A percentile compares a stretch with the other conserved stretches of the same genome.
These are phyloP conservation scores for Sordariomycetes sp. DNA, from an alignment of 2,329 filamentous ascomycete genomes.

Conservation along the genomic window DNA sequence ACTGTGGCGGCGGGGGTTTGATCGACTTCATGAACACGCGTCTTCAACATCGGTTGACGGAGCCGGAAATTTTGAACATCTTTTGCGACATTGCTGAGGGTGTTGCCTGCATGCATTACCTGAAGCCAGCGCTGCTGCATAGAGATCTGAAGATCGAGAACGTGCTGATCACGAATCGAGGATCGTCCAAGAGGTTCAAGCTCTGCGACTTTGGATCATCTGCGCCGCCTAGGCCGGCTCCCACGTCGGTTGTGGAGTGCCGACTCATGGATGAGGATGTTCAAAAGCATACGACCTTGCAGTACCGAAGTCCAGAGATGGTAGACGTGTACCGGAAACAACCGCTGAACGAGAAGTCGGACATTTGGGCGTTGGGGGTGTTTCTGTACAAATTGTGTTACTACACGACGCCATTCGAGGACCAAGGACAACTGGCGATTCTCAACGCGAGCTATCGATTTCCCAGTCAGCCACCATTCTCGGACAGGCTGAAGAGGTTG, in stretches of 20 bases:
- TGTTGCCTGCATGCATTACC: constrained; percentile 97
- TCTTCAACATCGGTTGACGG: constrained; percentile 88
- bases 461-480: constrained; percentile 80
- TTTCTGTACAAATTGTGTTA: constrained; percentile 97
- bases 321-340: constrained; percentile 95
- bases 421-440: constrained; percentile 94
- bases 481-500: constrained; percentile 77
- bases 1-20: constrained; percentile 84
- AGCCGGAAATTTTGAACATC: constrained; percentile 95
- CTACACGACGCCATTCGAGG: constrained; percentile 97
- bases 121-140: constrained; percentile 86
- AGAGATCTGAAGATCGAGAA: constrained; percentile 97
- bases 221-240: constrained; percentile 73
- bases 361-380: constrained; percentile 95
- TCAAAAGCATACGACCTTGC: constrained; percentile 91
- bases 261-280: constrained; percentile 93
- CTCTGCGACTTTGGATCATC: constrained; percentile 97
- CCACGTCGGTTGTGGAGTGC: constrained; percentile 79
- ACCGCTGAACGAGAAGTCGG: constrained; percentile 96
- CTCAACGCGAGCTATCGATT: constrained; percentile 92
- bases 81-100: constrained; percentile 94
- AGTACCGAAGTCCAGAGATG: constrained; percentile 98
- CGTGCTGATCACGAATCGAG: constrained; percentile 71
- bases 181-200: constrained; percentile 72
- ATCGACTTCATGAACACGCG: constrained; percentile 99